Evolutionary conservation across 2,329 filamentous ascomycete species (phyloP).

Genomic region (Pseudonectria foliicola): DNA sequence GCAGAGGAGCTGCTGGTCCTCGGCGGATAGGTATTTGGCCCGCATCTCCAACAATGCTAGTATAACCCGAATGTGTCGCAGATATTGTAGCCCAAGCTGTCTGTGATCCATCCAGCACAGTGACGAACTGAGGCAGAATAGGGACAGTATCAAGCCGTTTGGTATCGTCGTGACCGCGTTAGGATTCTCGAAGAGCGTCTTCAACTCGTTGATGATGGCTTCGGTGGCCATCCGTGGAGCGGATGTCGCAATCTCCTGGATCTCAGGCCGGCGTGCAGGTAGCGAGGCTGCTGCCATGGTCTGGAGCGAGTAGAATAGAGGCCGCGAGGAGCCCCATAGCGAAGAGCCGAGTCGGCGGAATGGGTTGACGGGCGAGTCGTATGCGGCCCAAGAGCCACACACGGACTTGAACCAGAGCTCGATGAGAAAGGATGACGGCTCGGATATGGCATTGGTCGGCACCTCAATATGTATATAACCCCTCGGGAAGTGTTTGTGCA

Average conservation of each 20-base stretch:
- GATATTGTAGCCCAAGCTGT: conserved; percentile 14
- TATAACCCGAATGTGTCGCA: conserved; percentile 13
- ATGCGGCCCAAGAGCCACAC: conserved; percentile 15
- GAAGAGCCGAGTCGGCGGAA: conserved; percentile 12
- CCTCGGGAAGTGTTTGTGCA: no score
- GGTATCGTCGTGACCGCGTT: conserved; percentile 10
- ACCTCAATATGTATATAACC: no score
- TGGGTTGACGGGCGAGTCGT: conserved; percentile 13
- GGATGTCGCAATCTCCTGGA: conserved; percentile 10
- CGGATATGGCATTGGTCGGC: conserved; percentile 4
- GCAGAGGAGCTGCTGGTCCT: conserved; percentile 7
- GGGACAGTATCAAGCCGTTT: conserved; percentile 10
- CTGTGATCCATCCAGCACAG: conserved; percentile 14
- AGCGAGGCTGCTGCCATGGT: conserved; percentile 16
- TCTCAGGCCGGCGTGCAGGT: conserved; percentile 5
- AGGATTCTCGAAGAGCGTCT: conserved; percentile 6
- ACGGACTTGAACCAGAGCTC: conserved; percentile 17
- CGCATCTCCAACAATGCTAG: conserved; percentile 11
- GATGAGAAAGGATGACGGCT: conserved; percentile 10
- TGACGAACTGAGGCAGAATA: conserved; percentile 15
- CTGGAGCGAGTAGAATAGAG: conserved; percentile 14
- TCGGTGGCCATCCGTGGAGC: conserved; percentile 12
- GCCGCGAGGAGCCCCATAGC: conserved; percentile 7
- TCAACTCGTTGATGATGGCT: conserved; percentile 12
- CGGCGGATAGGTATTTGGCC: conserved; percentile 3